Conservation (phyloP, 1,284 basidiomycete genomes). For the Trichosporon faecale region DNA sequence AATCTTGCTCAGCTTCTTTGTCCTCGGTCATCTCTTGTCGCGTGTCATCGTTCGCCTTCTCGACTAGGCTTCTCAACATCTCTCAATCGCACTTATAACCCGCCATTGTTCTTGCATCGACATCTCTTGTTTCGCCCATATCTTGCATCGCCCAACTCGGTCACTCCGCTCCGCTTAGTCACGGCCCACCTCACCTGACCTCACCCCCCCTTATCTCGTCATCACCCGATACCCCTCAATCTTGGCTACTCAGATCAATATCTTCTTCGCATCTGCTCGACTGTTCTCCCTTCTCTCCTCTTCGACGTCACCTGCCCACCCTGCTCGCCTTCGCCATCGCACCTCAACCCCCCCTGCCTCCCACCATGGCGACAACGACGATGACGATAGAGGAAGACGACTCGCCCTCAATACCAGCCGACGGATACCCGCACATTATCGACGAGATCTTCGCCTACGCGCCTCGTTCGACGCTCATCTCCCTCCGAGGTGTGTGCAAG, state of each 20-base stretch:
- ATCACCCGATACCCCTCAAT: too few relatives aligned
- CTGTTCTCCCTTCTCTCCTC: too few relatives aligned
- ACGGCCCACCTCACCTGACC: too few relatives aligned
- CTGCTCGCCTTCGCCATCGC: too few relatives aligned
- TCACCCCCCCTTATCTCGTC: too few relatives aligned
- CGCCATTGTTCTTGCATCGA: background rate
- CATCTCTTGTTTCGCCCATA: too few relatives aligned
- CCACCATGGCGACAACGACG: background rate
- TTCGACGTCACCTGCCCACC: too few relatives aligned
- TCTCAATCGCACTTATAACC: background rate
- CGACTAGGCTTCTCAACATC: background rate
- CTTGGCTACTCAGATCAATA: too few relatives aligned
- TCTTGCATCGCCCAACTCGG: too few relatives aligned
- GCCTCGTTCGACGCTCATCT: background rate
- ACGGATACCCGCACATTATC: constrained; percentile 20
- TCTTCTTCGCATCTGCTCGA: too few relatives aligned
- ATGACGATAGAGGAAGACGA: background rate
- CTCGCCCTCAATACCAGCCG: background rate
- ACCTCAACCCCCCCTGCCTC: too few relatives aligned
- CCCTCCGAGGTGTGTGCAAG: constrained; percentile 15
- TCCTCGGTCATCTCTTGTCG: background rate
- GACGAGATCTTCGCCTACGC: constrained; percentile 12
- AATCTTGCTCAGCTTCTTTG: background rate
- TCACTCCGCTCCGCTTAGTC: too few relatives aligned
- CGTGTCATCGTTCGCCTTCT: background rate